Base-by-base conservation (phyloP, 2,329 filamentous ascomycete species). In the Aschersonia sp. region DNA sequence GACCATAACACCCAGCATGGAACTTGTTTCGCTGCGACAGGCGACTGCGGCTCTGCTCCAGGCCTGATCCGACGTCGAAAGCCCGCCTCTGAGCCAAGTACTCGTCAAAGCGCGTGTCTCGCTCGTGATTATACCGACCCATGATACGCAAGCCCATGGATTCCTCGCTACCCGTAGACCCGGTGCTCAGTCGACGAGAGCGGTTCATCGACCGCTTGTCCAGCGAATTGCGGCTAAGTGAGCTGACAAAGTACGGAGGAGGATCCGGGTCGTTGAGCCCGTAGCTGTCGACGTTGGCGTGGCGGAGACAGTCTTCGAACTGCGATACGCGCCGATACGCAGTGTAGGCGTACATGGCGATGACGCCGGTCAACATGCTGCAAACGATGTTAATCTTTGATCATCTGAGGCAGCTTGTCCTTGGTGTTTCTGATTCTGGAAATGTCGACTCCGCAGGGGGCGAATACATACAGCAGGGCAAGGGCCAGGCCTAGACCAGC, bases 261-360 rank as follows among this genome's bases (percentile, higher is more conserved):
- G 54, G 53, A 30, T 63, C 30, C 31, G 53, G 56, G 50, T 66
- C 62, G 52, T 57, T 61, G 60, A 68, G 74, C 42, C 72, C 71
- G 54, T 67, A 74, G 12, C 64, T 59, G 53, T 75, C 74, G 50
- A 70, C 62, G 58, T 75, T 73, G 50, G 65, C 61, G 6, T 73
- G 67, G 40, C 72, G 64, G 51, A 69, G 61, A 52, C 77, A 73
- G 53, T 74, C 69, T 54, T 77, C 71, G 55, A 73, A 72, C 31
- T 63, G 56, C 28, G 69, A 59, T 9, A 75, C 60, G 12, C 71
- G 69, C 46, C 69, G 70, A 59, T 74, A 75, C 31, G 63, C 66
- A 45, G 63, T 54, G 46, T 72, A 53, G 28, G 73, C 62, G 58
- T 78, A 77, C 43, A 70, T 55, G 41, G 68, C 59, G 9, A 72